Percentiles rank a stretch among this genome's conserved stretches.
Evolutionary conservation across 768 basidiomycete species (phyloP).

Genomic region (Leccinum variicolor): DNA sequence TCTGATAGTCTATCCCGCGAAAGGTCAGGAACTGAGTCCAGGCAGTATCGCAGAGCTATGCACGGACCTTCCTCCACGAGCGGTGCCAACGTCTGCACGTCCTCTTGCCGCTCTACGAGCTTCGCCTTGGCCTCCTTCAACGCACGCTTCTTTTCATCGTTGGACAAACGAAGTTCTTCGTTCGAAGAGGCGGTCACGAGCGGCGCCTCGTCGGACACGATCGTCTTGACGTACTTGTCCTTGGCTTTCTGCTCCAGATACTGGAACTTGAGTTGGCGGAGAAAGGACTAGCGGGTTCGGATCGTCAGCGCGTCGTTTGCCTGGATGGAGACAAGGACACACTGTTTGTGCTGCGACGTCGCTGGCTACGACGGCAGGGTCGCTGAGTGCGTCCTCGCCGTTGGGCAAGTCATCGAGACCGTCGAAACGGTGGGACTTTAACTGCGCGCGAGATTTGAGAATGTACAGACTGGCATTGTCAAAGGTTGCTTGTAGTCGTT

Average conservation of each 20-base stretch:
- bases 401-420: slow-evolving; percentile 24
- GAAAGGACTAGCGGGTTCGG: slow-evolving; percentile 49
- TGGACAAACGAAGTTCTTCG: slow-evolving; percentile 53
- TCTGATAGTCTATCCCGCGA: slow-evolving; percentile 50
- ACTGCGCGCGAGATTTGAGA: slow-evolving; percentile 16
- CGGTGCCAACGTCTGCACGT: slow-evolving; percentile 61
- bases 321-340: slow-evolving; percentile 19
- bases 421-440: slow-evolving; percentile 29
- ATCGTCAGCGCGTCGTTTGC: slow-evolving; percentile 1
- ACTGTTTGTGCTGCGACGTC: slow-evolving; percentile 63
- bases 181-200: slow-evolving; percentile 80
- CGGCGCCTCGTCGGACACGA: slow-evolving; percentile 83
- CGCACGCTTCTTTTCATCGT: slow-evolving; percentile 67
- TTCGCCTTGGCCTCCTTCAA: slow-evolving; percentile 63
- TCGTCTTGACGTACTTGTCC: slow-evolving; percentile 81
- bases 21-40: background rate
- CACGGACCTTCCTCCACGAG: slow-evolving; percentile 65
- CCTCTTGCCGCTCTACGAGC: slow-evolving; percentile 58
- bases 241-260: slow-evolving; percentile 91
- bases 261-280: slow-evolving; percentile 83
- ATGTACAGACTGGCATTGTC: slow-evolving; percentile 26
- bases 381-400: slow-evolving; percentile 35
- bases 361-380: slow-evolving; percentile 54
- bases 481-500: slow-evolving; percentile 25
- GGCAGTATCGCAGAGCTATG: no score